Percentiles rank a stretch among this genome's conserved stretches.
Evolutionary conservation across 2,329 filamentous ascomycete species (phyloP).

Genomic region (Sclerotinia glacialis): DNA sequence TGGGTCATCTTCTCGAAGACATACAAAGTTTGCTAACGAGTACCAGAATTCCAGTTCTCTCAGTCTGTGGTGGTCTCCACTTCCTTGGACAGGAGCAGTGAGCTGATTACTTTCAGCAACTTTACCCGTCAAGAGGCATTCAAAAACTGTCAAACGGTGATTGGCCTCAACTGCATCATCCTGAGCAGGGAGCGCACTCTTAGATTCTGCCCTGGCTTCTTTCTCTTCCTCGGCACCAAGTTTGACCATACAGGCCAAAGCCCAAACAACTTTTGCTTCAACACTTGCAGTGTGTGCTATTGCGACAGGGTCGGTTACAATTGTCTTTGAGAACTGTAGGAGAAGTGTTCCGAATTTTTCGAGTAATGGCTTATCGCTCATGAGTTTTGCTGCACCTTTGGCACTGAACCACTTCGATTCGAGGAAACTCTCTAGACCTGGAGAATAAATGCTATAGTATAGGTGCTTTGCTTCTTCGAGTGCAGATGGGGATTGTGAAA

Average conservation of each 20-base stretch:
- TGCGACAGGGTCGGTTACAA: constrained; percentile 49
- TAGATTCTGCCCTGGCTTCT: constrained; percentile 36
- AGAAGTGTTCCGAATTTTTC: constrained; percentile 67
- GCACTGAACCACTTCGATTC: constrained; percentile 80
- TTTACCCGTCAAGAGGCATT: constrained; percentile 72
- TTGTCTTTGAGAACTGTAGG: constrained; percentile 49
- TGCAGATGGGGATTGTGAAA: constrained; percentile 45
- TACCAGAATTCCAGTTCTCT: constrained; percentile 81
- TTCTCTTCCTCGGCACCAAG: constrained; percentile 36
- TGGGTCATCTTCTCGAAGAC: constrained; percentile 60
- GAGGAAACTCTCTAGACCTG: constrained; percentile 70
- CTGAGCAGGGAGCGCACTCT: constrained; percentile 47
- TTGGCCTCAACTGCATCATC: constrained; percentile 63
- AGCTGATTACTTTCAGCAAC: constrained; percentile 59
- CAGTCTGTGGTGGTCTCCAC: constrained; percentile 52
- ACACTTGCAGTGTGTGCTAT: constrained; percentile 54
- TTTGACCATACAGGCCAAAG: constrained; percentile 49
- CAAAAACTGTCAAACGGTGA: constrained; percentile 71
- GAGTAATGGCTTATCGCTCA: constrained; percentile 57
- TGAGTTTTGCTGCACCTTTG: constrained; percentile 43
- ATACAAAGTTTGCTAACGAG: constrained; percentile 68
- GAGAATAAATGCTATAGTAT: constrained; percentile 73
- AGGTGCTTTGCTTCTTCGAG: constrained; percentile 68
- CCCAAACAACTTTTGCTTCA: constrained; percentile 60
- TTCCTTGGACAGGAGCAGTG: constrained; percentile 49